Conservation (phyloP, 2,329 filamentous ascomycete genomes). For the Paecilomyces formosus region DNA sequence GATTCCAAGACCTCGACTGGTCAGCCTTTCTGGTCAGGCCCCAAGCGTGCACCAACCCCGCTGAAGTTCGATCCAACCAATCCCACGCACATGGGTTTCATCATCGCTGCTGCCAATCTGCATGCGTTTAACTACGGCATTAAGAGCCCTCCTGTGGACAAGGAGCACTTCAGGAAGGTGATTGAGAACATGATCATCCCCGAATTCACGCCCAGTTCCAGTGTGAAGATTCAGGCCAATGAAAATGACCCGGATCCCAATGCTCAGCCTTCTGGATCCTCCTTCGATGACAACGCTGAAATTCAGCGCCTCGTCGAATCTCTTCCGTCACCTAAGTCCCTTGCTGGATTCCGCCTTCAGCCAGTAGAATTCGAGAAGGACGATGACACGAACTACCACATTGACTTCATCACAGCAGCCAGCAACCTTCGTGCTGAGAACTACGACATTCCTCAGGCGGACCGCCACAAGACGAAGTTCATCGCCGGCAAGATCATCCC, state of each 20-base stretch:
- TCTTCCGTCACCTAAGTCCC: slow-evolving; percentile 69
- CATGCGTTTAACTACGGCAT: slow-evolving; percentile 98
- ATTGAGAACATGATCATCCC: slow-evolving; percentile 91
- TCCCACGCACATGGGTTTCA: slow-evolving; percentile 77
- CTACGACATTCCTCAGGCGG: slow-evolving; percentile 90
- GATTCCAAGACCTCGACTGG: slow-evolving; percentile 82
- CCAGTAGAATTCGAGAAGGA: slow-evolving; percentile 99
- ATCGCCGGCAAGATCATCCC: slow-evolving; percentile 99
- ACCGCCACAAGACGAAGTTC: slow-evolving; percentile 98
- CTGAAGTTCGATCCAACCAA: slow-evolving; percentile 83
- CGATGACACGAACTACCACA: slow-evolving; percentile 95
- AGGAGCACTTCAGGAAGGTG: slow-evolving; percentile 67
- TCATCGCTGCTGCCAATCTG: slow-evolving; percentile 81
- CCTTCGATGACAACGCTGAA: slow-evolving; percentile 66
- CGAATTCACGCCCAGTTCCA: slow-evolving; percentile 83
- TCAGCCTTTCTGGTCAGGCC: slow-evolving; percentile 94
- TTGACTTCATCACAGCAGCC: slow-evolving; percentile 96
- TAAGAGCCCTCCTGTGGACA: slow-evolving; percentile 67
- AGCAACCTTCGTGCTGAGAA: slow-evolving; percentile 96
- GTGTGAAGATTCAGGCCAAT: slow-evolving; percentile 93
- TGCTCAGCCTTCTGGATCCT: slow-evolving; percentile 45
- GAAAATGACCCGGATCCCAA: slow-evolving; percentile 95
- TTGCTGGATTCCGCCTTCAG: slow-evolving; percentile 81
- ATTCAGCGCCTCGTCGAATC: slow-evolving; percentile 63
- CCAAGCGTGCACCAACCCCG: slow-evolving; percentile 89